Base-by-base conservation (phyloP, 352 stramenopile species). In the Phytophthora sansomeana region DNA sequence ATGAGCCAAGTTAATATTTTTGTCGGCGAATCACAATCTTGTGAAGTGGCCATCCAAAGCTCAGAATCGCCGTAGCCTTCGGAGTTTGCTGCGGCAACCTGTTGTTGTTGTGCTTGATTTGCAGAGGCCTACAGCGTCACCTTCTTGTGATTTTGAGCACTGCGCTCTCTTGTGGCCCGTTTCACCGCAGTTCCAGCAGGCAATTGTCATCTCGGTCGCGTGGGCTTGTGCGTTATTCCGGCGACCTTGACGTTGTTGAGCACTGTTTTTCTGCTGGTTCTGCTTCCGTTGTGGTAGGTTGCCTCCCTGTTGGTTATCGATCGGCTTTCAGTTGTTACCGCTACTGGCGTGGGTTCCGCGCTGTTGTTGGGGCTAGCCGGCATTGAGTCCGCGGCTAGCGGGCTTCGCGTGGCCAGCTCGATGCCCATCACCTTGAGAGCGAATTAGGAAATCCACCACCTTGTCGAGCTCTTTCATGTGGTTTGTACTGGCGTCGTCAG, bases 401-500 rank as follows among this genome's bases (percentile, higher is more conserved):
- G 2, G 8, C 26, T 52, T 52, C 14, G 44, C 5, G 11, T 52
- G 44, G 3, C 26, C 44, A 21, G 26, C 24, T 1, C 44, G 24
- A 11, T 26, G 21, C 1, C 44, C 44, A 19, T 52, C 24, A 7
- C 44, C 24, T 52, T 52, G 21, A 5, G 28, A 52, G 24, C 21
- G 44, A 36, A 52, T 32, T 30, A 58, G 49, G 4, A 60, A 42
- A 16, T 46, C 30, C 6, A 52, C 36, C 30, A 53, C 54, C 41
- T 52, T 46, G 41, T 61, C 54, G 17, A 61, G 30, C 26, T 46
- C 54, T 14, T 44, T 4, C 8, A 39, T 46, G 42, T 61, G 24
- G 33, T 41, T 56, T 9, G 44, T 51, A 16, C 14, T 58, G 36
- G 14, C 13, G 8, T 44, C 38, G 17, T 58, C 19, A 65, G 47